These are phyloP conservation scores for Fusarium abutilonis DNA, from an alignment of 2,329 filamentous ascomycete species.

Conservation along the genomic window DNA sequence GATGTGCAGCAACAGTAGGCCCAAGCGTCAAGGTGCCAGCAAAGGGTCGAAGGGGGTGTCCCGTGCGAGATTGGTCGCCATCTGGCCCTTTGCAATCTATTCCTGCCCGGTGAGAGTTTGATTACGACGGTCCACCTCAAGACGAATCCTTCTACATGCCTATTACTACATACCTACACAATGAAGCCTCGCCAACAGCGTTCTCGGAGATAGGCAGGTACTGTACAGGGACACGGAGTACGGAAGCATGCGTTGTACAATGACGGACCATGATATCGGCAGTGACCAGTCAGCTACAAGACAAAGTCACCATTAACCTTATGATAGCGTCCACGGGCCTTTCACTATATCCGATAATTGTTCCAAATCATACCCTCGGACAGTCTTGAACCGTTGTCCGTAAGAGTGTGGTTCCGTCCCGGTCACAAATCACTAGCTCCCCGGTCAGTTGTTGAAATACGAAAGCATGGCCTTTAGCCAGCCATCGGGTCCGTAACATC, in stretches of 20 bases:
- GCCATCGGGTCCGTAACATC: conserved; percentile 9
- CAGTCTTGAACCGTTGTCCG: conserved; percentile 5
- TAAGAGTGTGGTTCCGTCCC: conserved; percentile 1
- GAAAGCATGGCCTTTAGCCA: conserved; percentile 6
- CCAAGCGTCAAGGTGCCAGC: conserved; percentile 33
- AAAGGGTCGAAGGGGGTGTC: conserved; percentile 26
- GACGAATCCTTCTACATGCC: too few relatives aligned
- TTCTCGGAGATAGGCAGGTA: conserved; percentile 6
- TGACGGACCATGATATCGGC: neutral
- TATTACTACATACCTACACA: neutral
- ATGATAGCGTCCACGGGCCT: conserved; percentile 19
- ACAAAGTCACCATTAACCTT: conserved; percentile 9
- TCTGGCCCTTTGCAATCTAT: conserved; percentile 1
- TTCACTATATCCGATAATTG: conserved; percentile 20
- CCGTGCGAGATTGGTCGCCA: conserved; percentile 28
- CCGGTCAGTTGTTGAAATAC: conserved; percentile 7
- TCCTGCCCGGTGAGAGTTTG: too few relatives aligned
- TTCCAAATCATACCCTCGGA: conserved; percentile 28
- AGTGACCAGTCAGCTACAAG: conserved; percentile 29
- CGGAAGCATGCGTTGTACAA: conserved; percentile 8
- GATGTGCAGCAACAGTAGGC: conserved; percentile 45
- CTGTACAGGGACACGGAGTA: neutral
- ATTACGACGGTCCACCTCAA: too few relatives aligned
- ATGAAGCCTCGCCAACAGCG: conserved; percentile 4
- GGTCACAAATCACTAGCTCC: conserved; percentile 4